These are phyloP conservation scores for Hyaloscypha finlandica DNA, from an alignment of 495 filamentous ascomycete species.

Conservation along the genomic window DNA sequence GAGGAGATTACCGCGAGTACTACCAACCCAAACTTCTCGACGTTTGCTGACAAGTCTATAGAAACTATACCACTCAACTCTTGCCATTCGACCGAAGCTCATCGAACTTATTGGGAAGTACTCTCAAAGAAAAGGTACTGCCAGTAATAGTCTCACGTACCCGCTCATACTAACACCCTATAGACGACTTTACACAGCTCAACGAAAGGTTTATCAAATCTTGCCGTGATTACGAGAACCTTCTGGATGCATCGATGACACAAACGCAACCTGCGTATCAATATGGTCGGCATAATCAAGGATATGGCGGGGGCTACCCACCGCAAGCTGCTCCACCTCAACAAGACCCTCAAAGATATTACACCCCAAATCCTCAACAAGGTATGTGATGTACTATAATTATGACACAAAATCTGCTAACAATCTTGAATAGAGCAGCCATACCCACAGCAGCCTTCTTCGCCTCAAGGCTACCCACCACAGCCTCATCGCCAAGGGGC, in stretches of 20 bases:
- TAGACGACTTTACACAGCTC: slow-evolving; percentile 96
- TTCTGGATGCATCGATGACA: slow-evolving; percentile 96
- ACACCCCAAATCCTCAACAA: slow-evolving; percentile 56
- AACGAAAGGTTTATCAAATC: slow-evolving; percentile 99
- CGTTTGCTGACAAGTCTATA: slow-evolving; percentile 32
- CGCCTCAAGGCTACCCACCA: slow-evolving; percentile 35
- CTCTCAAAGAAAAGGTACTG: slow-evolving; percentile 93
- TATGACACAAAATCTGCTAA: not conserved
- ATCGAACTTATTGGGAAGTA: slow-evolving; percentile 99
- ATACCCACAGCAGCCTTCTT: slow-evolving; percentile 33
- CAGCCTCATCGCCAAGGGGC: slow-evolving; percentile 36
- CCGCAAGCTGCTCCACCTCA: slow-evolving; percentile 52
- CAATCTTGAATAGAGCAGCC: slow-evolving; percentile 31
- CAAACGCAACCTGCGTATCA: slow-evolving; percentile 67
- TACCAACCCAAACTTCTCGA: not conserved
- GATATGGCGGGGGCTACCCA: slow-evolving; percentile 42
- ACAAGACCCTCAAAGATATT: slow-evolving; percentile 69
- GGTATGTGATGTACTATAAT: slow-evolving; percentile 33
- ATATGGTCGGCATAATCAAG: slow-evolving; percentile 36
- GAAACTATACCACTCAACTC: slow-evolving; percentile 88
- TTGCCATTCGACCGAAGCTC: slow-evolving; percentile 93
- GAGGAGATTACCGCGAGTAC: slow-evolving; percentile 82
- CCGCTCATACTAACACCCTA: slow-evolving; percentile 2
- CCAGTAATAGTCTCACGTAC: not conserved
- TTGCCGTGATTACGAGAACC: slow-evolving; percentile 88